Conservation (phyloP, 2,329 filamentous ascomycete genomes). For the Sordariomycetes sp. region DNA sequence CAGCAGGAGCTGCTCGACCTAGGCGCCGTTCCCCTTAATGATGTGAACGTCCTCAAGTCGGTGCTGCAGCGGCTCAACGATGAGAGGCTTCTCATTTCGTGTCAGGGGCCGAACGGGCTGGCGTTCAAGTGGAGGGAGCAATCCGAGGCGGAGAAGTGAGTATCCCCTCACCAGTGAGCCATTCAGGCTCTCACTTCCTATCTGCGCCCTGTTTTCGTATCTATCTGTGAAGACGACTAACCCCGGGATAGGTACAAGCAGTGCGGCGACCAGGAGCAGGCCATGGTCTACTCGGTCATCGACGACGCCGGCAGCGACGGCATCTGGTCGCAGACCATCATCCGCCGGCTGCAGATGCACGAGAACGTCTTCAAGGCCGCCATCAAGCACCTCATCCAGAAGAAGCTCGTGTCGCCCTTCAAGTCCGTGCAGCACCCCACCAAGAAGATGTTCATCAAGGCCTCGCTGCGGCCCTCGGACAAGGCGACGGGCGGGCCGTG, state of each 20-base stretch:
- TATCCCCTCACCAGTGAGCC: slow-evolving; percentile 3
- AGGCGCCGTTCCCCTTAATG: slow-evolving; percentile 44
- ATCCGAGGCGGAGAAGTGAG: slow-evolving; percentile 52
- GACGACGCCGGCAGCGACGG: slow-evolving; percentile 77
- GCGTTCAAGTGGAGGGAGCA: slow-evolving; percentile 48
- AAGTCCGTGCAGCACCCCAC: slow-evolving; percentile 85
- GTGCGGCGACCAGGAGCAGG: slow-evolving; percentile 60
- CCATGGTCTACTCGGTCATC: slow-evolving; percentile 79
- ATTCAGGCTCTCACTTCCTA: background rate
- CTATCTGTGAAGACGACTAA: slow-evolving; percentile 2
- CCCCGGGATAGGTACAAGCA: slow-evolving; percentile 40
- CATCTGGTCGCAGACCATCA: slow-evolving; percentile 84
- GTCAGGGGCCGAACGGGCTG: slow-evolving; percentile 29
- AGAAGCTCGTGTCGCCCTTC: slow-evolving; percentile 76
- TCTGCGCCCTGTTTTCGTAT: background rate
- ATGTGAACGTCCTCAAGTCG: slow-evolving; percentile 41
- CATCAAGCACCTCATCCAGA: slow-evolving; percentile 73
- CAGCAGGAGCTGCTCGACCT: slow-evolving; percentile 48
- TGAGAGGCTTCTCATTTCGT: slow-evolving; percentile 47
- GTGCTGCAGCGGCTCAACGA: slow-evolving; percentile 48
- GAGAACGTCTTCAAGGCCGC: slow-evolving; percentile 71
- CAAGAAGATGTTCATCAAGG: slow-evolving; percentile 94
- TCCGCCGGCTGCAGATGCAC: slow-evolving; percentile 70
- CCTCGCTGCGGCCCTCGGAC: slow-evolving; percentile 72
- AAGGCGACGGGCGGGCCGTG: slow-evolving; percentile 88